phyloP scores from a whole-genome alignment of 805 yeast genomes.

The Kodamaea hsintzibuensis region DNA sequence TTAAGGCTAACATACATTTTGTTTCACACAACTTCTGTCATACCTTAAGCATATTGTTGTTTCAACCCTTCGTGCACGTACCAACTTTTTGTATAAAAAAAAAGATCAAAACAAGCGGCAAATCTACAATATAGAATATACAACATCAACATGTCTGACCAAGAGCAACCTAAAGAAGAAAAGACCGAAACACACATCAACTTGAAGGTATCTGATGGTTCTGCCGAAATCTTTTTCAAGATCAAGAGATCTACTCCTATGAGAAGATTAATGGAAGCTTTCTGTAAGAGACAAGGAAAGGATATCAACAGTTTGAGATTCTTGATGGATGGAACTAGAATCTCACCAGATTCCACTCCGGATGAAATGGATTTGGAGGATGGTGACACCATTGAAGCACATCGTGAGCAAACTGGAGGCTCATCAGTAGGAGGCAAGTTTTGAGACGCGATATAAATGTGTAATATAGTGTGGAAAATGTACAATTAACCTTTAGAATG shows the following conservation, averaged over 20 bases:
- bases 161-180: slow-evolving; percentile 44
- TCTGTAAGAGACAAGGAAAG: slow-evolving; percentile 97
- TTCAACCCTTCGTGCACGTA: slow-evolving; percentile 4
- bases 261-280: slow-evolving; percentile 95
- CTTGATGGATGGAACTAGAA: slow-evolving; percentile 89
- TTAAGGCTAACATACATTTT: too few relatives aligned
- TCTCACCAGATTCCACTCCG: slow-evolving; percentile 87
- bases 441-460: background rate
- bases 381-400: slow-evolving; percentile 95
- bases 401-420: slow-evolving; percentile 89
- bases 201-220: slow-evolving; percentile 91
- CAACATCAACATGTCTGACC: slow-evolving; percentile 20
- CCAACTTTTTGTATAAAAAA: slow-evolving; percentile 1
- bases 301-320: slow-evolving; percentile 80
- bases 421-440: slow-evolving; percentile 9
- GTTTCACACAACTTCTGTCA: too few relatives aligned
- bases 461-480: slow-evolving; percentile 1
- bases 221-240: slow-evolving; percentile 92
- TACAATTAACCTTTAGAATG: background rate
- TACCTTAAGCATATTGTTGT: background rate
- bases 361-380: slow-evolving; percentile 91
- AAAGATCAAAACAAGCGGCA: slow-evolving; percentile 5
- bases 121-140: background rate
- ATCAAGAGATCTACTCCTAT: slow-evolving; percentile 90
- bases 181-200: slow-evolving; percentile 74